Base-by-base conservation (phyloP, 768 basidiomycete species). In the Termitomyces sp. region DNA sequence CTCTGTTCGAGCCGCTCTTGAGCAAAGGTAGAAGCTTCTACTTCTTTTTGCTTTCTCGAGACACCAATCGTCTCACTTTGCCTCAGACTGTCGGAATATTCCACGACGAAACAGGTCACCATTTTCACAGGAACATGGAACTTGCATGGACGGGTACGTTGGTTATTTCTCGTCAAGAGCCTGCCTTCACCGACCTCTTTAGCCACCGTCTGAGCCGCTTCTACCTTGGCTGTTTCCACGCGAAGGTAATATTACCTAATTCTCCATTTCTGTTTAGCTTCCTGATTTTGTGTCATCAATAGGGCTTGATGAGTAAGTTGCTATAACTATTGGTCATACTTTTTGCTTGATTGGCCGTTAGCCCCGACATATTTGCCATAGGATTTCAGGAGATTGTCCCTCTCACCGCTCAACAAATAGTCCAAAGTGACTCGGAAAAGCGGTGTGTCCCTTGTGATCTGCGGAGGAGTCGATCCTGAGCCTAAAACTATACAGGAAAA, bases 311-410 rank as follows among this genome's bases (percentile, higher is more conserved):
- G 15, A 87, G 85, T 86, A 62, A 43, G 79, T 72, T 43, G 22
- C 43, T 37, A 51, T 19, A 24, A 24, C 17, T 37, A 43, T 5
- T 28, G 30, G 8, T 21, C 21, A 11, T 58, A 34, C 11, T 22
- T 34, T 22, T 48, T 45, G 46, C 38, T 56, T 64, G 7, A 55
- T 65, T 50, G 43, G 60, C 45, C 19, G 24, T 45, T 37, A 90
- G 90, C 43, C 93, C 94, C 6, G 94, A 98, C 65, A 84, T 98
- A 58, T 87, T 96, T 66, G 86, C 86, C 21, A 75, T 98, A 28
- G 92, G 90, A 2, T 97, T 98, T 67, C 95, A 99, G 70, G 97
- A 99, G 70, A 94, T 99, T 51, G 97, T 99, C 0, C 93, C 94
- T 4, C 79, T 99, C 45, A 98, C 93, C n/a, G 93, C 97, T 2